Evolutionary conservation across 176 grass and related monocot genomes (phyloP).

Genomic region (Avena atlantica): DNA sequence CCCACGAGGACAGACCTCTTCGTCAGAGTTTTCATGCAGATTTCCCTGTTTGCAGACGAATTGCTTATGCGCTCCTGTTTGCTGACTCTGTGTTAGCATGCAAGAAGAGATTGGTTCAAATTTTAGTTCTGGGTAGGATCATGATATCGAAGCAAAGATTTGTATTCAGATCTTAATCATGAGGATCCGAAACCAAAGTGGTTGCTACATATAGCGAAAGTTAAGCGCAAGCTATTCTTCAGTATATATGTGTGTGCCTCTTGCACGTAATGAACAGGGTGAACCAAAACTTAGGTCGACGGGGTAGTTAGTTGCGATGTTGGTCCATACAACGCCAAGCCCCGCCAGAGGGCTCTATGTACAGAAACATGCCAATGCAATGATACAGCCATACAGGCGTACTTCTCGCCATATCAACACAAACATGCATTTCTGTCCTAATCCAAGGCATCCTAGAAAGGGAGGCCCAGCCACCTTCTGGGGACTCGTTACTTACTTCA

Average conservation of each 20-base stretch:
- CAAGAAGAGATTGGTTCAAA: too few relatives aligned
- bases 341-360: conserved; percentile 17
- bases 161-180: too few relatives aligned
- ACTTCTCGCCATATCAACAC: conserved; percentile 38
- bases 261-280: neutral
- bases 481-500: too few relatives aligned
- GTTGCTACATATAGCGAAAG: neutral
- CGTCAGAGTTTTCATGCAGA: too few relatives aligned
- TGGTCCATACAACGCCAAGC: neutral
- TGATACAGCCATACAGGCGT: conserved; percentile 38
- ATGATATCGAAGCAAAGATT: too few relatives aligned
- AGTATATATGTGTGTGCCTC: too few relatives aligned
- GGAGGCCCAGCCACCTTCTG: conserved; percentile 19
- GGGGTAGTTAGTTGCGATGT: neutral
- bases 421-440: neutral
- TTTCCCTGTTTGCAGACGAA: too few relatives aligned
- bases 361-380: conserved; percentile 29
- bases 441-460: conserved; percentile 21
- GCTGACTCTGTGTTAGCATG: too few relatives aligned
- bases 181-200: too few relatives aligned
- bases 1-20: too few relatives aligned
- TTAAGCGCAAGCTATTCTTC: neutral
- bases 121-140: too few relatives aligned
- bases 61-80: too few relatives aligned
- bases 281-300: neutral